A percentile compares a stretch with the other conserved stretches of the same genome.
phyloP scores from a whole-genome alignment of 139 green algal genomes.

The Nannochloris sp. region DNA sequence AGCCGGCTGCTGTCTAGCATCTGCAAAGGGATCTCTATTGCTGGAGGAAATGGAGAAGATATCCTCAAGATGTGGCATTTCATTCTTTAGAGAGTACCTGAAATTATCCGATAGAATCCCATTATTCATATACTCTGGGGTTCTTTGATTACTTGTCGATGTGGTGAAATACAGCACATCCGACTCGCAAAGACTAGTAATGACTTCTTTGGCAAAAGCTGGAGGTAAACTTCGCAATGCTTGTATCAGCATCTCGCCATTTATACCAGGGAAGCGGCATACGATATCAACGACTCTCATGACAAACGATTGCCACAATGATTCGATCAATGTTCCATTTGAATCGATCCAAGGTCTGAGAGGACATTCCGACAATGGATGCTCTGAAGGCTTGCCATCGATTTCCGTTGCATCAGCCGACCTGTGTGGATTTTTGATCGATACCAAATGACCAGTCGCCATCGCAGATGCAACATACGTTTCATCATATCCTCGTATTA shows the following conservation, averaged over 20 bases:
- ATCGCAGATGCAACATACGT: constrained; percentile 2
- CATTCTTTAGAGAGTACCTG: constrained; percentile 58
- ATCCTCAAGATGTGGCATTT: constrained; percentile 38
- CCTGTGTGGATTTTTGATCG: not conserved
- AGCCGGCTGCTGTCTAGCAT: no score
- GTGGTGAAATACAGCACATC: constrained; percentile 11
- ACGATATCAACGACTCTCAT: not conserved
- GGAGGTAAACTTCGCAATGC: not conserved
- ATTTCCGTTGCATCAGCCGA: no score
- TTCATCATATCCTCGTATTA: constrained; percentile 8
- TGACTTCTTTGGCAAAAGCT: constrained; percentile 5
- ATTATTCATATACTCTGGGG: no score
- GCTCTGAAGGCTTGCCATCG: no score
- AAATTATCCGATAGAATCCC: constrained; percentile 9
- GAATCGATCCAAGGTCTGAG: constrained; percentile 21
- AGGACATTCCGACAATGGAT: constrained; percentile 8
- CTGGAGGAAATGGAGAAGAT: no score
- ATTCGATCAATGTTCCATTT: constrained; percentile 6
- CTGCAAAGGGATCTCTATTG: no score
- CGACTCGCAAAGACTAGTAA: not conserved
- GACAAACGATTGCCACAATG: constrained; percentile 11
- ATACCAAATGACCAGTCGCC: constrained; percentile 1
- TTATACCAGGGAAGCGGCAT: constrained; percentile 7
- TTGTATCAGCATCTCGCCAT: not conserved
- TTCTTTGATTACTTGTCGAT: not conserved